Evolutionary conservation across 202 grass and related monocot species (phyloP), one percentile per base, ranked within the genome.

Genomic region (Eragrostis tef): DNA sequence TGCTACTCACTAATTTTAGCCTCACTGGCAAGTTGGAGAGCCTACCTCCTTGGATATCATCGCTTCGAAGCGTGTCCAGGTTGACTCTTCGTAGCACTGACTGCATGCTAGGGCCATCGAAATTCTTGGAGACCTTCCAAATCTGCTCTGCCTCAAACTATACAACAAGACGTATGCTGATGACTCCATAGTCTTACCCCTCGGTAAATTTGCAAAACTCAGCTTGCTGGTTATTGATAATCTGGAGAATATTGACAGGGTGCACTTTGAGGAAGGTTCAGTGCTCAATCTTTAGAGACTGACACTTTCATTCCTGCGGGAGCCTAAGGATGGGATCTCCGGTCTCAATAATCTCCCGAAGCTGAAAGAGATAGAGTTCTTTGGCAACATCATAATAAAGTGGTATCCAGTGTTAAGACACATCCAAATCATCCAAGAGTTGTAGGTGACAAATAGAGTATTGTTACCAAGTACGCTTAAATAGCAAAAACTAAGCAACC

Each of bases 91-190:
- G 68, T n/a, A 2, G 21, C 5, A 80, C 47, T 6, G 19, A 8
- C 48, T 80, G 12, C 83, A 26, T 36, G 34, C 76, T 1, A 59
- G 57, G 1, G 68, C 75, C 67, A 79, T 80, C 16, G 17, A 56
- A 44, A 41, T 86, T 72, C 76, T 86, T 19, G 83, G 76, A n/a
- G 68, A 73, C 58, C 19, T 80, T 6, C 83, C 83, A 66, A 86
- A 79, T 11, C 75, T 86, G 19, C 68, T 86, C 48, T 86, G 22
- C 39, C 76, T 86, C 48, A 86, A 86, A 39, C 59, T 86, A 39
- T 86, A 86, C 34, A 21, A 73, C 67, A 86, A 74, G 43, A 79
- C 83, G 0, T 86, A 86, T 65, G 76, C 68, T 64, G 83, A 85
- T 2, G 21, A 36, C 8, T 57, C 24, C 36, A 64, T 80, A 36